Evolutionary conservation across 768 basidiomycete genomes (phyloP).

Genomic region (Tylopilus sp.): DNA sequence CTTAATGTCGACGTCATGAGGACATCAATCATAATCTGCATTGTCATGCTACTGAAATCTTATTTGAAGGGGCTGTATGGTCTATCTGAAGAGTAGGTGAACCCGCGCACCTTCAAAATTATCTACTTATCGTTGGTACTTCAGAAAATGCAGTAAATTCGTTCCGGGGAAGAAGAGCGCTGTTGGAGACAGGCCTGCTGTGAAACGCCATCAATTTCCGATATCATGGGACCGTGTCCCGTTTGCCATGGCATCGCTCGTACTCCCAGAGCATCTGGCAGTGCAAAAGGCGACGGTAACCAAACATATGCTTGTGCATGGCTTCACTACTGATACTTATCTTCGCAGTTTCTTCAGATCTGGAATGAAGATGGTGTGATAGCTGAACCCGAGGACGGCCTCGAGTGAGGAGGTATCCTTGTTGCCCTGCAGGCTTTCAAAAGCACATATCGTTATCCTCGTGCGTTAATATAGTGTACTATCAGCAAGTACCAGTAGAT

Average conservation of each 20-base stretch:
- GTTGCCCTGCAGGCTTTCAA: background rate
- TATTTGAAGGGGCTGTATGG: constrained; percentile 82
- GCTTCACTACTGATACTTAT: constrained; percentile 2
- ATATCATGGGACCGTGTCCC: constrained; percentile 75
- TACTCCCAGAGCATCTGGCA: constrained; percentile 58
- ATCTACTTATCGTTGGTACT: background rate
- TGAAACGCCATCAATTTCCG: constrained; percentile 55
- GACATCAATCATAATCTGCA: constrained; percentile 73
- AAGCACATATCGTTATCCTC: constrained; percentile 28
- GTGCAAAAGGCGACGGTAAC: constrained; percentile 65
- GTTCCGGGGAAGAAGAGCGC: constrained; percentile 86
- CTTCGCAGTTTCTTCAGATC: constrained; percentile 61
- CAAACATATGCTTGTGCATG: constrained; percentile 7
- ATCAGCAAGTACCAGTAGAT: constrained; percentile 5
- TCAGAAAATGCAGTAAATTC: constrained; percentile 90
- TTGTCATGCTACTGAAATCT: constrained; percentile 84
- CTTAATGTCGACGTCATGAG: constrained; percentile 41
- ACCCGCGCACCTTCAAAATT: background rate
- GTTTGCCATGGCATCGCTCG: constrained; percentile 56
- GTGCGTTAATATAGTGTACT: constrained; percentile 29
- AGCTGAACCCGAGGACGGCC: constrained; percentile 57
- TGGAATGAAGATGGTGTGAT: constrained; percentile 81
- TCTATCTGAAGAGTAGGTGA: constrained; percentile 84
- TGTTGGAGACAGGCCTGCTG: constrained; percentile 77
- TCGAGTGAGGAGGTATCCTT: constrained; percentile 27